Evolutionary conservation across 1,139 yeast species (phyloP).

Genomic region (Nakaseomyces nivariensis): DNA sequence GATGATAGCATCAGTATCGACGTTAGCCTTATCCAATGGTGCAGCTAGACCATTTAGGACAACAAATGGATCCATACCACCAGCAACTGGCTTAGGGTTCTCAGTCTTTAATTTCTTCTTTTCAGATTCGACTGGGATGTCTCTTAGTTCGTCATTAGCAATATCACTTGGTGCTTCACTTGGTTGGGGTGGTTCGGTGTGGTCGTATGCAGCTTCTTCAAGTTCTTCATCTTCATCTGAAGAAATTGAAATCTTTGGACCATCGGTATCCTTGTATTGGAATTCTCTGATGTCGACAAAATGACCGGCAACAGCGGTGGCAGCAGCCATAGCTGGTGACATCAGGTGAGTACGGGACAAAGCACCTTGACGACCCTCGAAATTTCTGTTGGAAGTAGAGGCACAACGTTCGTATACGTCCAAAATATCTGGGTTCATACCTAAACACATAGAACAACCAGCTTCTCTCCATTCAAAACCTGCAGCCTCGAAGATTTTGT

Average conservation of each 20-base stretch:
- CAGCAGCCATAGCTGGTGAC: conserved; percentile 99
- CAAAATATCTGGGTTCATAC: conserved; percentile 97
- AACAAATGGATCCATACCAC: conserved; percentile 68
- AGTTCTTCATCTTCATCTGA: conserved; percentile 46
- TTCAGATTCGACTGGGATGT: conserved; percentile 40
- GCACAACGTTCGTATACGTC: conserved; percentile 96
- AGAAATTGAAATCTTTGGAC: conserved; percentile 51
- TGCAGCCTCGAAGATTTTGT: conserved; percentile 80
- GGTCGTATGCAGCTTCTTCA: conserved; percentile 61
- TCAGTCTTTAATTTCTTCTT: conserved; percentile 27
- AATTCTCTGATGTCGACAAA: conserved; percentile 83
- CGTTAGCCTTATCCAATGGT: conserved; percentile 87
- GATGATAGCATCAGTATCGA: conserved; percentile 96
- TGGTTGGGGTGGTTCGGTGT: conserved; percentile 45
- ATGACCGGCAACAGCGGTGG: conserved; percentile 89
- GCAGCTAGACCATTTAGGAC: conserved; percentile 82
- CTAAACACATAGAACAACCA: conserved; percentile 98
- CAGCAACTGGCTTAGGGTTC: conserved; percentile 39
- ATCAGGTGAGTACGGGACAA: conserved; percentile 90
- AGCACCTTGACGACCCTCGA: conserved; percentile 99
- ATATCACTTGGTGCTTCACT: conserved; percentile 30
- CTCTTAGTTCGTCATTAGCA: conserved; percentile 41
- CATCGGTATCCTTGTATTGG: conserved; percentile 49
- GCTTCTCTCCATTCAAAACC: conserved; percentile 99
- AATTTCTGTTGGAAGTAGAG: conserved; percentile 95